These are phyloP conservation scores for Tetrapisispora namnaoensis DNA, from an alignment of 805 yeast species.

Conservation along the genomic window DNA sequence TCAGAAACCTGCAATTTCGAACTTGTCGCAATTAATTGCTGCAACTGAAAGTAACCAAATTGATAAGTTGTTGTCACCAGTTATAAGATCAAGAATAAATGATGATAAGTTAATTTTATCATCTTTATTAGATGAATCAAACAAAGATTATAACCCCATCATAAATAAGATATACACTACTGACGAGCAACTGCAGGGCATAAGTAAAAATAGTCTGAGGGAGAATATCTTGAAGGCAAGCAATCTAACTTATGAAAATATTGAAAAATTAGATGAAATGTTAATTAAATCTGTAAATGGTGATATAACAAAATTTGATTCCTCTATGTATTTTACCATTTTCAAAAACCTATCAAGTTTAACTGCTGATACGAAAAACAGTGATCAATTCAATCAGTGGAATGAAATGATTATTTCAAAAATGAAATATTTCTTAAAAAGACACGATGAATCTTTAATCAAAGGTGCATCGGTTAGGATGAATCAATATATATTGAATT, in stretches of 20 bases:
- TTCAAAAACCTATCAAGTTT: constrained; percentile 11
- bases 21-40: constrained; percentile 14
- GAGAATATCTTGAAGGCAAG: constrained; percentile 5
- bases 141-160: constrained; percentile 23
- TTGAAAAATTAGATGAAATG: constrained; percentile 20
- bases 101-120: constrained; percentile 17
- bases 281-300: constrained; percentile 11
- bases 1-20: not conserved
- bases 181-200: constrained; percentile 8
- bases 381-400: not conserved
- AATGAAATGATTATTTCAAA: constrained; percentile 10
- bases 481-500: constrained; percentile 16
- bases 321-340: constrained; percentile 19
- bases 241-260: constrained; percentile 17
- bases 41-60: constrained; percentile 9
- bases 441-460: constrained; percentile 11
- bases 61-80: constrained; percentile 13
- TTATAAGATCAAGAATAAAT: constrained; percentile 12
- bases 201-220: constrained; percentile 2
- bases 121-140: constrained; percentile 14
- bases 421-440: constrained; percentile 14
- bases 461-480: constrained; percentile 2
- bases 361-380: constrained; percentile 6
- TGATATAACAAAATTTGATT: constrained; percentile 8
- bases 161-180: constrained; percentile 12